phyloP scores from a whole-genome alignment of 2,329 filamentous ascomycete genomes.

The Nannizziopsis barbatae region DNA sequence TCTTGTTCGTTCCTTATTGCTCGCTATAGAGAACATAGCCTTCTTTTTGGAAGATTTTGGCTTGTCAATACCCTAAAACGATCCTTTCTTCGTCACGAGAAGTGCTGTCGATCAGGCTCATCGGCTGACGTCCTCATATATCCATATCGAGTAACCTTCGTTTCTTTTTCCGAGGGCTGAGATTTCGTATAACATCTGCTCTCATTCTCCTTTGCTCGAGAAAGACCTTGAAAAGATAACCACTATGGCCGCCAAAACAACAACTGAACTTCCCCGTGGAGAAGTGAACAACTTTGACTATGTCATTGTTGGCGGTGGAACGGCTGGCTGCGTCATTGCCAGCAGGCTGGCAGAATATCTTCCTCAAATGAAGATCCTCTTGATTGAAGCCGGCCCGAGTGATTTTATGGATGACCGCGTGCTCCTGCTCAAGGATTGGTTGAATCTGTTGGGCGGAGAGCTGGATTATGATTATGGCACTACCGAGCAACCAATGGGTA shows the following conservation, averaged over 20 bases:
- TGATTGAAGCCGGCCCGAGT: constrained; percentile 81
- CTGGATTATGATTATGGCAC: constrained; percentile 88
- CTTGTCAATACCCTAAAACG: too few species aligned
- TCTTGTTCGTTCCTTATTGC: too few species aligned
- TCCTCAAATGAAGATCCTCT: constrained; percentile 65
- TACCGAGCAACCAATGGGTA: constrained; percentile 72
- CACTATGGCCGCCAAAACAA: constrained; percentile 46
- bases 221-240: constrained; percentile 1
- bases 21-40: too few species aligned
- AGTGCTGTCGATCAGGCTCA: too few species aligned
- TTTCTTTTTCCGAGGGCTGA: background rate
- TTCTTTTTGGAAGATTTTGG: too few species aligned
- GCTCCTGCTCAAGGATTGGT: constrained; percentile 76
- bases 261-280: constrained; percentile 52
- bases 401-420: constrained; percentile 83
- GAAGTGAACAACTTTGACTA: constrained; percentile 66
- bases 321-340: constrained; percentile 74
- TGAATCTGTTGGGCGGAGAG: constrained; percentile 71
- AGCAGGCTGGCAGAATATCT: constrained; percentile 71
- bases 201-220: background rate
- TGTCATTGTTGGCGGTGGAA: constrained; percentile 74
- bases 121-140: background rate
- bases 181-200: constrained; percentile 10
- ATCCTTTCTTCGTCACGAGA: too few species aligned
- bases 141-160: background rate